Conservation (phyloP, 2,329 filamentous ascomycete species). For the Pseudocercospora ulei region DNA sequence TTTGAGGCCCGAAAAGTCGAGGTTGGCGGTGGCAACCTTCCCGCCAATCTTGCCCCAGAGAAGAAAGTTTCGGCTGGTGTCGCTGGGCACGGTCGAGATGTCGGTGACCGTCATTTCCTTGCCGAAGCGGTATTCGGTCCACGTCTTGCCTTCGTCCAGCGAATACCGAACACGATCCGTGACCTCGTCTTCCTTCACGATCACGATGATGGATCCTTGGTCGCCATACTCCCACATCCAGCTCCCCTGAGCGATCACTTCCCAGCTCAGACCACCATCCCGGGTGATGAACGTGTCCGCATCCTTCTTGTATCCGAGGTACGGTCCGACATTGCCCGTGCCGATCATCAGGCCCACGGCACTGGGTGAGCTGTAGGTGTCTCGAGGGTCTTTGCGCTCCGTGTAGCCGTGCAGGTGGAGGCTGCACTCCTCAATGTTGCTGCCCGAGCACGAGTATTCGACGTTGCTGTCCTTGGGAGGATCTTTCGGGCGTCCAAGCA, state of each 20-base stretch:
- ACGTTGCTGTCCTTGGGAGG: constrained; percentile 57
- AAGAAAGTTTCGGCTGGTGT: constrained; percentile 82
- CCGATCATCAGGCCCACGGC: constrained; percentile 87
- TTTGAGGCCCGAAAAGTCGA: constrained; percentile 79
- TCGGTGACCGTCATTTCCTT: constrained; percentile 63
- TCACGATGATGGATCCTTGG: constrained; percentile 82
- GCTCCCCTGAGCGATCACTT: constrained; percentile 69
- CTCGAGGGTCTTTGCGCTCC: constrained; percentile 68
- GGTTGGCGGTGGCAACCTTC: constrained; percentile 61
- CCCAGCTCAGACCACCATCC: constrained; percentile 87
- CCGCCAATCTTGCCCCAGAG: constrained; percentile 64
- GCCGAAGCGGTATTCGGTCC: constrained; percentile 65
- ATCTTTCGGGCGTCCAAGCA: constrained; percentile 60
- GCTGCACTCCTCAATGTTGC: constrained; percentile 58
- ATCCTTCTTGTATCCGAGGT: constrained; percentile 56
- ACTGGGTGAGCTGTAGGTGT: constrained; percentile 79
- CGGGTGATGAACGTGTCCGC: constrained; percentile 83
- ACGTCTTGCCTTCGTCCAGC: constrained; percentile 68
- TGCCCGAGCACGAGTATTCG: constrained; percentile 52
- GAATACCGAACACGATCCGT: constrained; percentile 66
- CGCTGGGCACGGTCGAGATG: constrained; percentile 79
- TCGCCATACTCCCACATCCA: constrained; percentile 96
- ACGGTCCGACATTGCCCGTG: constrained; percentile 77
- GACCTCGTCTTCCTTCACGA: constrained; percentile 61
- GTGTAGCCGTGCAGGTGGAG: constrained; percentile 95